Evolutionary conservation across 73 alveolate species (phyloP).

Genomic region (Vitrella brassicaformis): DNA sequence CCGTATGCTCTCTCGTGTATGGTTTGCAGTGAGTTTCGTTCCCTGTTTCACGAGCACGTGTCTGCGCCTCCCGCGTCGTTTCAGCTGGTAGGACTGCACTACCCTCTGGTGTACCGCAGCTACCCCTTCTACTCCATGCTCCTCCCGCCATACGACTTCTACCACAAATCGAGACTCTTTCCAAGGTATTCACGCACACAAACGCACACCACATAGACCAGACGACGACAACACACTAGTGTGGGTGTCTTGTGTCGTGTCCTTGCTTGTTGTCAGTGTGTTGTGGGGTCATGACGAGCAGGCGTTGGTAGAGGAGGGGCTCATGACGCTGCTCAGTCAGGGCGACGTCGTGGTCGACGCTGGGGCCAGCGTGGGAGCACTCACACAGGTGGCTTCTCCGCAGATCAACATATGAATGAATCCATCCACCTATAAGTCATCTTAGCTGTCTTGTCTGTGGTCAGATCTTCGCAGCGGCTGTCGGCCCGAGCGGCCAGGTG

Average conservation of each 20-base stretch:
- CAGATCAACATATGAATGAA: no score
- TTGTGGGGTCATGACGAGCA: background rate
- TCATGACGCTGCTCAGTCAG: background rate
- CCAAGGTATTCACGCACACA: no score
- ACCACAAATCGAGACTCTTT: background rate
- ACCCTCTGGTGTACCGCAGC: background rate
- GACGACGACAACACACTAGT: no score
- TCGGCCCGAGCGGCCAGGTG: background rate
- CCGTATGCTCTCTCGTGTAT: no score
- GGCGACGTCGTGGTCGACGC: background rate
- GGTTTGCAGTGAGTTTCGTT: no score
- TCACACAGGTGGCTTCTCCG: no score
- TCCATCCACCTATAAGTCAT: no score
- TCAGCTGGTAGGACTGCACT: background rate
- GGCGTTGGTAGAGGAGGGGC: background rate
- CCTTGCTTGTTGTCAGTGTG: no score
- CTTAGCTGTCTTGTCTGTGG: no score
- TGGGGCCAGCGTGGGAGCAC: background rate
- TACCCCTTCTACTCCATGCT: background rate
- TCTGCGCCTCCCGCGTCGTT: background rate
- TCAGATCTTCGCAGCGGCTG: background rate
- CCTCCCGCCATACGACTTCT: background rate
- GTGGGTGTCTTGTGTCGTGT: no score
- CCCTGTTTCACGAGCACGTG: background rate
- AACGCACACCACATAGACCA: no score